phyloP scores from a whole-genome alignment of 2,329 filamentous ascomycete species.

The Aspergillus versicolor region DNA sequence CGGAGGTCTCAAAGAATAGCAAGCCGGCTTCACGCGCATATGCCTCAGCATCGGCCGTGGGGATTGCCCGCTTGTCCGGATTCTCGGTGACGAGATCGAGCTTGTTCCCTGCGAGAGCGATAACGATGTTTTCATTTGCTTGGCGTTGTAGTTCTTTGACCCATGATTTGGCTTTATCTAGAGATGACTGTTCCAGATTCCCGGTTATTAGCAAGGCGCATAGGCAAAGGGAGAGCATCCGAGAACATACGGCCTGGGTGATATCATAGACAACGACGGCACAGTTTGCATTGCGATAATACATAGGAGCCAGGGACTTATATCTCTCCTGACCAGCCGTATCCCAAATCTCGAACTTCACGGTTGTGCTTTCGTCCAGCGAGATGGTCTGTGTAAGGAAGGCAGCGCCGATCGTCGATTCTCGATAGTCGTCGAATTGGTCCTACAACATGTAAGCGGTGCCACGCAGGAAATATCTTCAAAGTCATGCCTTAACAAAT shows the following conservation, averaged over 20 bases:
- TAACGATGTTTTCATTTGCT: conserved; percentile 99
- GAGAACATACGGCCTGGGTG: conserved; percentile 81
- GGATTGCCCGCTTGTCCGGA: conserved; percentile 91
- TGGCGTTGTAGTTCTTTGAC: conserved; percentile 98
- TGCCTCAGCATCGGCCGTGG: conserved; percentile 85
- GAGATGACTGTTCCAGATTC: conserved; percentile 67
- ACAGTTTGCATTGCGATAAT: conserved; percentile 99
- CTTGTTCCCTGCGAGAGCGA: conserved; percentile 96
- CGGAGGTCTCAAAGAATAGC: conserved; percentile 97
- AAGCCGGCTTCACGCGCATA: conserved; percentile 92
- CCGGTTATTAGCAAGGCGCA: conserved; percentile 7
- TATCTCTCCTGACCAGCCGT: conserved; percentile 98
- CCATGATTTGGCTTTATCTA: conserved; percentile 99
- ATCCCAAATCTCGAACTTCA: conserved; percentile 99
- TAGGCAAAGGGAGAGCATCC: conserved; percentile 3
- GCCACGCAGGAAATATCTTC: background rate
- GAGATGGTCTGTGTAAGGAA: conserved; percentile 99
- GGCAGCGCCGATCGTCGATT: conserved; percentile 96
- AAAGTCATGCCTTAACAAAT: conserved; percentile 81
- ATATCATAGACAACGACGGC: conserved; percentile 99
- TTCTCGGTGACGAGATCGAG: conserved; percentile 91
- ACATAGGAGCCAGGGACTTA: conserved; percentile 98
- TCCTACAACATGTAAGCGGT: conserved; percentile 58
- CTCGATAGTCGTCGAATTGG: conserved; percentile 98
- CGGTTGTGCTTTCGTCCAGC: conserved; percentile 94